Evolutionary conservation across 2,329 filamentous ascomycete species (phyloP), one percentile per base, ranked within the genome.

Genomic region (Sclerotinia spermophila): DNA sequence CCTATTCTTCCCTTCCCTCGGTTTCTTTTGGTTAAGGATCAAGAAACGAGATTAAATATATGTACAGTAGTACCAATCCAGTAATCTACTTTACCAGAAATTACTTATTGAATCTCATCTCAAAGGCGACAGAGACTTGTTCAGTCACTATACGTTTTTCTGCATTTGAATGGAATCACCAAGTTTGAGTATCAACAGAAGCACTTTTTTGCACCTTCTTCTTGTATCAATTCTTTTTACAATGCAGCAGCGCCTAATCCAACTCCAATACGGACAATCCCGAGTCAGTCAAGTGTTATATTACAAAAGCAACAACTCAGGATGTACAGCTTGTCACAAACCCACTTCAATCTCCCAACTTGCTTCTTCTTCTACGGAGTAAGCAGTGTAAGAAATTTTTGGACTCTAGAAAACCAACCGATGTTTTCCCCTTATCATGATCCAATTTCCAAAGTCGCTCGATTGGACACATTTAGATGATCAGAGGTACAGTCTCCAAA

Each of bases 381-480:
- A 27, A 19, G 30, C 44, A n/a, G 27, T 42, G 44, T 27, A 33
- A n/a, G 40, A 53, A 69, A 61, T 38, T 24, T 44, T 62, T 11
- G 44, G 21, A 19, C 33, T 62, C 67, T 53, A 51, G 44, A 62
- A n/a, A 51, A 21, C 38, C 45, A 40, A 69, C 30, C n/a, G n/a
- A 48, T 58, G n/a, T 42, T 45, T 17, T 30, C 42, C 35, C 44
- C 15, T n/a, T 42, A n/a, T 24, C n/a, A 30, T 44, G 30, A 64
- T 69, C 33, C 45, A 69, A 69, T 64, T 45, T 55, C 67, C 45
- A 69, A 42, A 40, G 30, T 17, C 19, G 11, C 10, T 44, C 27
- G 21, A 44, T 59, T 59, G 53, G 40, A 24, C n/a, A n/a, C n/a
- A n/a, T n/a, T n/a, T n/a, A n/a, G n/a, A n/a, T n/a, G n/a, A n/a